Percentiles rank a stretch among this genome's conserved stretches.
phyloP scores from a whole-genome alignment of 768 basidiomycete genomes.

The Naematelia aurantialba region DNA sequence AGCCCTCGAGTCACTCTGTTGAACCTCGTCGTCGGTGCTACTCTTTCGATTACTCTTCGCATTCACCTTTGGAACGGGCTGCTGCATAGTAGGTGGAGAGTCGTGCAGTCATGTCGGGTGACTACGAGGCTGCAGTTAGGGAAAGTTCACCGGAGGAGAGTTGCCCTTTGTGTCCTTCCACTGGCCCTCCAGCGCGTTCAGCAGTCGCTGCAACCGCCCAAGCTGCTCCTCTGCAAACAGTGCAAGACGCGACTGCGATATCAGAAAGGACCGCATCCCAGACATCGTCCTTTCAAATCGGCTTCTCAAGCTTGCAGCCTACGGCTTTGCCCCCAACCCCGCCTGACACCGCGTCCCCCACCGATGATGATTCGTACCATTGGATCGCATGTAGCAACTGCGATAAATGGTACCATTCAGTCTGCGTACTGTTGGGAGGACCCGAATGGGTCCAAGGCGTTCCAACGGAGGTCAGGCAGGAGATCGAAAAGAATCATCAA shows the following conservation, averaged over 20 bases:
- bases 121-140: neutral
- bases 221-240: neutral
- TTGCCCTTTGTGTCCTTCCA: neutral
- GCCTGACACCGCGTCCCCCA: neutral
- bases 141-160: neutral
- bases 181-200: neutral
- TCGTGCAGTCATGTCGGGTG: neutral
- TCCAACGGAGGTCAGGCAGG: constrained; percentile 18
- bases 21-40: neutral
- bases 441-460: constrained; percentile 17
- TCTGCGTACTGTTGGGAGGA: constrained; percentile 29
- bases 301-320: neutral
- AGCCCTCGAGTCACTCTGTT: neutral
- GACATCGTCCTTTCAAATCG: neutral
- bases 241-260: neutral
- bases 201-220: neutral
- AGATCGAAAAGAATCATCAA: constrained; percentile 12
- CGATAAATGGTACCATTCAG: constrained; percentile 43
- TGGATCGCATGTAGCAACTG: constrained; percentile 46
- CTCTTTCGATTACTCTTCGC: neutral
- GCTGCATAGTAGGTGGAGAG: too few relatives aligned
- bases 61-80: neutral
- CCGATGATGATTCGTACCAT: constrained; percentile 3
- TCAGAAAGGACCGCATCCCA: neutral
- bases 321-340: neutral